Evolutionary conservation across 2,329 filamentous ascomycete species (phyloP), one percentile per base, ranked within the genome.

Genomic region (Botrytis paeoniae): DNA sequence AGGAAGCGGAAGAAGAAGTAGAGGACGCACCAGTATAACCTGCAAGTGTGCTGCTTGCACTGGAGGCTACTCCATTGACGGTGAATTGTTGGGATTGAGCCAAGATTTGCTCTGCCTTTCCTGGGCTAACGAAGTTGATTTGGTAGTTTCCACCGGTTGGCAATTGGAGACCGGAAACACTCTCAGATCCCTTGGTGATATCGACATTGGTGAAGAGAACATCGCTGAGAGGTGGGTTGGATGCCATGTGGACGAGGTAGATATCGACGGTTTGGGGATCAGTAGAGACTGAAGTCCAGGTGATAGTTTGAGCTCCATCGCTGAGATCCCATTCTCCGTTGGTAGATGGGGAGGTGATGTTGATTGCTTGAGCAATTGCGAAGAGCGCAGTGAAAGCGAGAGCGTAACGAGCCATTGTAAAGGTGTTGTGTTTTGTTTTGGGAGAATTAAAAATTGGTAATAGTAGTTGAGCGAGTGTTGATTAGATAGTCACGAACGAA

Each of bases 341-440:
- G 4, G 43, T 70, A 18, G 41, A 29, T 62, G 71, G 71, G 22
- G 71, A 73, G 25, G 71, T 73, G 45, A 73, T 70, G n/a, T 8
- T 69, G 65, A 73, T 70, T 39, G 71, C 71, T 51, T 73, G 71
- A 62, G 71, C 71, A 39, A 73, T 69, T 54, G 71, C 71, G 65
- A 73, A 8, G 43, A 73, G 71, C 51, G 71, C 43, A 35, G 71
- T 37, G 45, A 73, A 25, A 35, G 70, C 51, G 63, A 72, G 51
- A 60, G 62, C 45, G 70, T 72, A 72, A 29, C 70, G 70, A 39
- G 70, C 70, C 70, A 72, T 72, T 72, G 45, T 68, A 41, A 65
- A 37, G 57, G 29, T 25, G 3, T 57, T 65, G 29, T n/a, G 45
- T 68, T 68, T 35, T 41, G 32, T 54, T 51, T 54, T 54, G 32